Conservation (phyloP, 2,329 filamentous ascomycete genomes). For the Alternaria sp. region DNA sequence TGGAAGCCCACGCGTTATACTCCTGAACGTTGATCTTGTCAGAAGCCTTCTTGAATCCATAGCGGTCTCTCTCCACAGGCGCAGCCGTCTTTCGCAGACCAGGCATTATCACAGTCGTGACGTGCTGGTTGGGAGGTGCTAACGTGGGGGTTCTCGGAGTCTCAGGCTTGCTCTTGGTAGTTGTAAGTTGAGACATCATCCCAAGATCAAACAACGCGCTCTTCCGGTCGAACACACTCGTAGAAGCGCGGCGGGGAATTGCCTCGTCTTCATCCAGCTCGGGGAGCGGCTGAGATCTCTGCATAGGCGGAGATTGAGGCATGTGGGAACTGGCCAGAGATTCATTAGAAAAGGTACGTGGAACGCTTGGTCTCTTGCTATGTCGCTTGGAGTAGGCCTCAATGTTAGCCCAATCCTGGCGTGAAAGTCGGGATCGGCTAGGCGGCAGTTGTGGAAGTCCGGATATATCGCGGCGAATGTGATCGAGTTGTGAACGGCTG, state of each 20-base stretch:
- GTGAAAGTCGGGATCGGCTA: constrained; percentile 42
- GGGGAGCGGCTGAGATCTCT: constrained; percentile 39
- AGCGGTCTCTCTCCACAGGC: constrained; percentile 72
- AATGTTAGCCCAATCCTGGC: constrained; percentile 47
- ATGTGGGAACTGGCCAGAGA: constrained; percentile 14
- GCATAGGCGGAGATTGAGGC: constrained; percentile 32
- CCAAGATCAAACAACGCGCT: constrained; percentile 40
- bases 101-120: constrained; percentile 15
- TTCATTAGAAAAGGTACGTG: constrained; percentile 28
- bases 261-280: constrained; percentile 47
- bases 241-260: constrained; percentile 46
- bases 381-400: constrained; percentile 42
- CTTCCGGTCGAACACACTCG: constrained; percentile 45
- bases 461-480: constrained; percentile 44
- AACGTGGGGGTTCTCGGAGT: neutral
- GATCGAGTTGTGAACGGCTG: constrained; percentile 34
- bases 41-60: constrained; percentile 90
- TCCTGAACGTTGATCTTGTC: constrained; percentile 78
- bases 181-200: constrained; percentile 22
- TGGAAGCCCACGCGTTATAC: constrained; percentile 82
- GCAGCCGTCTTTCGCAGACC: constrained; percentile 27
- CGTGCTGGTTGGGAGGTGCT: constrained; percentile 9
- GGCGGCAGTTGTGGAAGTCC: constrained; percentile 40
- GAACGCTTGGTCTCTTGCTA: constrained; percentile 31
- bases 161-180: constrained; percentile 22